Evolutionary conservation across 176 grass and related monocot genomes (phyloP), one percentile per base, ranked within the genome.

Genomic region (Oryza punctata): DNA sequence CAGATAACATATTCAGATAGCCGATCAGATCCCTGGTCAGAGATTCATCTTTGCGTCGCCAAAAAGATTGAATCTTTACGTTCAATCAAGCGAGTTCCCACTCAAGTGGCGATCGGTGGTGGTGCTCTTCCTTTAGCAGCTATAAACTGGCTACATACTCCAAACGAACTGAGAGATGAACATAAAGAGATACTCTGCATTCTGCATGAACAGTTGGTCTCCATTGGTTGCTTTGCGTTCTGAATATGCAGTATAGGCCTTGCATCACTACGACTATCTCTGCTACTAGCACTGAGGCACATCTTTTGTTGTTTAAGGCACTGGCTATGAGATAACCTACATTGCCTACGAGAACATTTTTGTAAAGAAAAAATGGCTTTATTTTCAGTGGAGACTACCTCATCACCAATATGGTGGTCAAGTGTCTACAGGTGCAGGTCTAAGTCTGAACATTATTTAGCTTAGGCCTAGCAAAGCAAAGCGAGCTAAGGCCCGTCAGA

Each of bases 21-120:
- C 6, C 50, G 50, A 54, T 54, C 50, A 54, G 81, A 85, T 73
- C 37, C 52, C 46, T 80, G 79, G 94, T 92, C 89, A 90, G 82
- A 94, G 91, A 88, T 97, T 90, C 85, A 90, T 76, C 64, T 81
- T 75, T 63, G 29, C 70, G 44, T 35, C 26, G 19, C 87, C 35
- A 75, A 76, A 91, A 82, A 77, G 81, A 18, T 75, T 45, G 79
- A 29, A 87, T 86, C 89, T 92, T 94, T 94, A 82, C 41, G 79
- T 81, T 91, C 79, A 91, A 91, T 97, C 84, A 90, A 63, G 28
- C 41, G 37, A 63, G 35, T 44, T 45, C 59, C 88, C 88, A 90
- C 83, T 73, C 40, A 76, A 79, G 41, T 80, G 38, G 10, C 1
- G 21, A 60, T 60, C 21, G 37, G 37, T 38, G 72, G 73, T 90